Evolutionary conservation across 2,329 filamentous ascomycete genomes (phyloP), one percentile per base, ranked within the genome.

Genomic region (Trichoderma semiorbis): DNA sequence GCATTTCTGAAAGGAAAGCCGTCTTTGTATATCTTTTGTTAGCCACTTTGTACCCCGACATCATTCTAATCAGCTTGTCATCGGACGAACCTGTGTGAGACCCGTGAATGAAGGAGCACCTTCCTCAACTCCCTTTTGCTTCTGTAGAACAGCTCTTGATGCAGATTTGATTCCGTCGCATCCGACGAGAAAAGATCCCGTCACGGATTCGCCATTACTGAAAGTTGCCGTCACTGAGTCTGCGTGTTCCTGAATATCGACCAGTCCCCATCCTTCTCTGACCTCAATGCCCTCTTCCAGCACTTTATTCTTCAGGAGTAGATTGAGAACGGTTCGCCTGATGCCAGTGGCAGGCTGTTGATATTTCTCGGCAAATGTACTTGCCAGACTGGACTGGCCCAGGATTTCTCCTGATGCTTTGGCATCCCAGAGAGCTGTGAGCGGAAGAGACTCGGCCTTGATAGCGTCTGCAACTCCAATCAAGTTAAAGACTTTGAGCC

Each of bases 101-200:
- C 76, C 76, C 5, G 76, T 78, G 47, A 73, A 78, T 1, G 64
- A 64, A 3, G 76, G 75, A 28, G 34, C 14, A 3, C 70, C 74
- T 24, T 76, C 74, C 32, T 63, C 32, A 3, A 75, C 58, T 0
- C 73, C 73, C 10, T 71, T 69, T 7, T 72, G 66, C n/a, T 70
- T 72, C 10, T 76, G 71, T 6, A 77, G 47, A 16, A 73, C 14
- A 3, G 43, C 64, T 50, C 75, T 62, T 11, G 73, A 74, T 16
- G 73, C 73, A 5, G 76, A 74, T 53, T 75, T 76, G 57, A 77
- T 72, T 6, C 75, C 76, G 69, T 78, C 77, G 60, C 75, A 77
- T 18, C 76, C 77, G 10, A 78, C 57, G 12, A 78, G 55, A 10
- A 78, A 76, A 7, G 71, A 69, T 10, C 76, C 77, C 3, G 73